Base-by-base conservation (phyloP, 1,284 basidiomycete species). In the Naganishia albida region DNA sequence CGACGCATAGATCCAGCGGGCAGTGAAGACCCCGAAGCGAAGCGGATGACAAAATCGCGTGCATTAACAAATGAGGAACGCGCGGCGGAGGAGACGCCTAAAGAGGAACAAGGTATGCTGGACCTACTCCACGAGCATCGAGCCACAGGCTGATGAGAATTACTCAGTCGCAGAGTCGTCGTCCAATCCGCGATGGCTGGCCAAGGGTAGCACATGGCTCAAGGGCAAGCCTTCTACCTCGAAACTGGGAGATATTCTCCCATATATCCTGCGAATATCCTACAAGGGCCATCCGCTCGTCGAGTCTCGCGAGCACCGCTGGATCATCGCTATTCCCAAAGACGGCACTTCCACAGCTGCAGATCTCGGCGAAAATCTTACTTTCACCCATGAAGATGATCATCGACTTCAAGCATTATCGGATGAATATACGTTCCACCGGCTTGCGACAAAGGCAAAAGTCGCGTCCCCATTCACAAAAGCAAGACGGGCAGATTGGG, bases 241-340 rank as follows among this genome's bases (percentile, higher is more conserved):
- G 23, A 49, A 56, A 6, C 18, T 62, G 0, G 63, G 72, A 8
- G 52, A 71, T 63, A 40, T 76, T 34, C 56, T 80, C 0, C 81
- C 80, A 0, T 72, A 77, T 13, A 56, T 81, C 38, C 69, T 81
- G 16, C 75, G 72, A 28, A 49, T 80, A 38, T 70, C 72, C 3
- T 80, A 70, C 69, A 71, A 72, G 50, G 73, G 72, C 2, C 73
- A 77, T 59, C 80, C 80, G 0, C 73, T 81, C 25, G 72, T 75
- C 12, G 73, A 75, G 49, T 70, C 75, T 16, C 46, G 67, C 1
- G 71, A 77, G 25, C 72, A 78, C 40, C 70, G 70, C 13, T 82
- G 80, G 80, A 76, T 80, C 40, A 79, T 79, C 70, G 68, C 70
- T 30, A 74, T 77, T 0, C 78, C 70, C 66, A 73, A 43, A 67